These are phyloP conservation scores for Trichomonas gallinae DNA, from an alignment of 208 protist genomes.

Conservation along the genomic window DNA sequence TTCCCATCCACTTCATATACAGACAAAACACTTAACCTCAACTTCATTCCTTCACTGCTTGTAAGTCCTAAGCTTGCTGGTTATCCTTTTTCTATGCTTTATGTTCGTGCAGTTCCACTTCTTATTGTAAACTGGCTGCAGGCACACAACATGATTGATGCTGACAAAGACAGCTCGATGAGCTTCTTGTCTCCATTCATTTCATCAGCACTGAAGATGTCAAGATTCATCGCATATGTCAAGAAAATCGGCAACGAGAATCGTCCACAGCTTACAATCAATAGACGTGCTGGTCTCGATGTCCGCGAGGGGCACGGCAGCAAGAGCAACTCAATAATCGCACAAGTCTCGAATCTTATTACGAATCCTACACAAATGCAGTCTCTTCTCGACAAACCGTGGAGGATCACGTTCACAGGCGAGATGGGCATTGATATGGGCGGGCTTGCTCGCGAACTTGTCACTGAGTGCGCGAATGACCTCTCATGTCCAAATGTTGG, in stretches of 20 bases:
- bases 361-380: too few relatives aligned
- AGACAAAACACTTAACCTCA: neutral
- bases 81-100: neutral
- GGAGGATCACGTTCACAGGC: neutral
- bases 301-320: neutral
- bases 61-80: neutral
- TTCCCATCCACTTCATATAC: neutral
- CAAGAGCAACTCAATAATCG: neutral
- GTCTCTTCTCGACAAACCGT: neutral
- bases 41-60: neutral
- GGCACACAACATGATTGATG: neutral
- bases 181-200: neutral
- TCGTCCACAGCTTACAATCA: neutral
- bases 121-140: neutral
- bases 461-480: neutral
- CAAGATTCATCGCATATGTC: neutral
- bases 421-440: neutral
- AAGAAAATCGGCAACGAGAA: neutral
- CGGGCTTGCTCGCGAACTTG: neutral
- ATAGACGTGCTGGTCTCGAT: neutral
- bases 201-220: neutral
- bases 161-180: neutral
- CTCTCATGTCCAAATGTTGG: neutral
- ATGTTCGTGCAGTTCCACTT: neutral
- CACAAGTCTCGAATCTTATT: neutral